Base-by-base conservation (phyloP, 805 yeast genomes). In the Myxozyma neglecta region DNA sequence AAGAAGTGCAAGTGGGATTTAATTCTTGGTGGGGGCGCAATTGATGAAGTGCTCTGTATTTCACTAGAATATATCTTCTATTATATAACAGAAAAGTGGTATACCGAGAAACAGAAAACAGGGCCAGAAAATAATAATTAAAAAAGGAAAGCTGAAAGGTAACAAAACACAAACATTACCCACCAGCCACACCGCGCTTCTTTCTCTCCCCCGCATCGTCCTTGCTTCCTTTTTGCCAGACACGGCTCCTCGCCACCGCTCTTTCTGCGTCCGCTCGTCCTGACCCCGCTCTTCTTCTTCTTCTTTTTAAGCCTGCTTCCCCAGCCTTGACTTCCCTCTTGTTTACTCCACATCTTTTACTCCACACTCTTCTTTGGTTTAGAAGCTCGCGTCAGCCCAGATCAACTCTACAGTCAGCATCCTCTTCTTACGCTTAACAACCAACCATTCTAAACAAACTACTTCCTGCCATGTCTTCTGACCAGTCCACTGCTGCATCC, bases 401-500 rank as follows among this genome's bases (percentile, higher is more conserved):
- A 18, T 42, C 53, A 39, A 39, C 42, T 13, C 13, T 9, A 9
- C 40, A 36, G 40, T 13, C 40, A 9, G 40, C 9, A 39, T 29
- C 10, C 42, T 29, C 43, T 34, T 29, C 57, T 44, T 10, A 32
- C 48, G 16, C 50, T 8, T 6, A 55, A 42, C 55, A 43, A 35
- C 6, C 29, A 16, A 14, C 37, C 43, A 32, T 37, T 32, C 35
- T 43, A 34, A 32, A 32, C 32, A 40, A 14, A 34, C 39, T 6
- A 34, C 45, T 18, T 18, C 35, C 39, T 20, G 20, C 11, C 16
- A 39, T 42, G 39, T 40, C 43, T 29, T 57, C 55, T 16, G 18
- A 45, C 10, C 36, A 48, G 18, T 51, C 60, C 34, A 34, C 56
- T 10, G 46, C 55, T 8, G 55, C 55, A 9, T 51, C 55, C 36